Percentiles rank a stretch among this genome's conserved stretches.
Conservation (phyloP, 148 eudicot genomes). For the Amaranthus palmeri region DNA sequence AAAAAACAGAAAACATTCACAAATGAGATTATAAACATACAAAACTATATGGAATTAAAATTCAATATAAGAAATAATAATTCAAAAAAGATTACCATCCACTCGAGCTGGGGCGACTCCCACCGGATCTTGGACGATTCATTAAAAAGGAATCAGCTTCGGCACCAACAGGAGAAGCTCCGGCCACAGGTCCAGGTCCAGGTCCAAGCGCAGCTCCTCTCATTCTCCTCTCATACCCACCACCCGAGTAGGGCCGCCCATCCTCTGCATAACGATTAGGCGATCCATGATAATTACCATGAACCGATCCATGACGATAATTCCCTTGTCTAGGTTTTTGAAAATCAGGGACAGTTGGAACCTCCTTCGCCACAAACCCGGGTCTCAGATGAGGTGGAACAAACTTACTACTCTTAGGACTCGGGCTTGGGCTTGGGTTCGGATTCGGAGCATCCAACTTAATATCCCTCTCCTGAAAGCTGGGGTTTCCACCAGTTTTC, state of each 20-base stretch:
- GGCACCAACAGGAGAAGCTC: slow-evolving; percentile 5
- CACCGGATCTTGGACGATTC: slow-evolving; percentile 52
- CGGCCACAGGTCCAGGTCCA: slow-evolving; percentile 13
- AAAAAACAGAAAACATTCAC: background rate
- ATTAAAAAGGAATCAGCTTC: slow-evolving; percentile 29
- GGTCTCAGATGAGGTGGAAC: slow-evolving; percentile 71
- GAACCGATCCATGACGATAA: slow-evolving; percentile 32
- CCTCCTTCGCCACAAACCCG: slow-evolving; percentile 49
- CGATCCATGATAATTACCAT: slow-evolving; percentile 9
- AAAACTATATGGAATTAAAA: background rate
- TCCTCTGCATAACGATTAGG: slow-evolving; percentile 5
- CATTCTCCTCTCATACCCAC: slow-evolving; percentile 20
- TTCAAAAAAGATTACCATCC: slow-evolving; percentile 38
- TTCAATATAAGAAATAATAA: background rate
- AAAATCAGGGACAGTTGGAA: background rate
- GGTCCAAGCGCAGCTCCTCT: background rate
- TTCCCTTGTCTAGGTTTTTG: slow-evolving; percentile 26
- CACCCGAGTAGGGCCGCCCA: slow-evolving; percentile 7
- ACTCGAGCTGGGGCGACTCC: slow-evolving; percentile 52
- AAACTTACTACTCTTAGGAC: slow-evolving; percentile 38
- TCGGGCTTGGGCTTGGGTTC: slow-evolving; percentile 18
- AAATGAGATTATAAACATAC: background rate
- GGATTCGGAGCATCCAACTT: slow-evolving; percentile 15
- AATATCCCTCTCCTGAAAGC: slow-evolving; percentile 13
- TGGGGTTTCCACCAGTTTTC: slow-evolving; percentile 32